Evolutionary conservation across 495 filamentous ascomycete species (phyloP).

Genomic region (Xanthoparmelia taractica): DNA sequence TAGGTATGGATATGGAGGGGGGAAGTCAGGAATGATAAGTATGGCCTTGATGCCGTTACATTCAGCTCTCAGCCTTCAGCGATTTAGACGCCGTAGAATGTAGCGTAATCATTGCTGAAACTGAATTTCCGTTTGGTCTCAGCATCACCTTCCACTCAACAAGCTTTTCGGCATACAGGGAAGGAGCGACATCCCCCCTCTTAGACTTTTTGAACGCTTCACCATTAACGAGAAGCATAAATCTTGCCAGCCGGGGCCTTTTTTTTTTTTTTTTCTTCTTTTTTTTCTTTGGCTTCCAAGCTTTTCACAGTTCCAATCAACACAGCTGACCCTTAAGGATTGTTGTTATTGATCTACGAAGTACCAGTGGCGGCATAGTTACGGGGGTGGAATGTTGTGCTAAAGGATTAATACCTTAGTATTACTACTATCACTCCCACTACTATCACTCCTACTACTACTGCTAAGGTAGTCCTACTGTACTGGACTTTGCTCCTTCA

Average conservation of each 20-base stretch:
- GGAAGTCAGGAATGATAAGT: neutral
- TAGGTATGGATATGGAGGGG: no score
- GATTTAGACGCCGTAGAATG: neutral
- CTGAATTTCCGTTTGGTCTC: neutral
- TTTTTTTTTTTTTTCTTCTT: no score
- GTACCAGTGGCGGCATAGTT: constrained; percentile 6
- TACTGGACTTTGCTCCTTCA: neutral
- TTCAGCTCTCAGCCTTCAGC: neutral
- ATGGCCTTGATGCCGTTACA: neutral
- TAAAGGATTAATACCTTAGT: neutral
- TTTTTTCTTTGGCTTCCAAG: no score
- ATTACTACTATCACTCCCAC: no score
- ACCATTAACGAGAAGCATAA: neutral
- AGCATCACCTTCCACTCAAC: neutral
- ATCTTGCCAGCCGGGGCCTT: neutral
- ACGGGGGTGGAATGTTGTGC: constrained; percentile 7
- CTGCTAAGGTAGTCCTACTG: neutral
- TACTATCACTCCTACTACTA: no score
- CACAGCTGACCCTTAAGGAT: neutral
- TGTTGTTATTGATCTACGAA: neutral
- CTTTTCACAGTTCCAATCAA: no score
- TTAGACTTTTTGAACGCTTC: neutral
- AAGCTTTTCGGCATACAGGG: neutral
- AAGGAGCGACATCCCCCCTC: neutral
- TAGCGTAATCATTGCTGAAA: no score